Evolutionary conservation across 768 basidiomycete species (phyloP).

Genomic region (Boletus coccyginus): DNA sequence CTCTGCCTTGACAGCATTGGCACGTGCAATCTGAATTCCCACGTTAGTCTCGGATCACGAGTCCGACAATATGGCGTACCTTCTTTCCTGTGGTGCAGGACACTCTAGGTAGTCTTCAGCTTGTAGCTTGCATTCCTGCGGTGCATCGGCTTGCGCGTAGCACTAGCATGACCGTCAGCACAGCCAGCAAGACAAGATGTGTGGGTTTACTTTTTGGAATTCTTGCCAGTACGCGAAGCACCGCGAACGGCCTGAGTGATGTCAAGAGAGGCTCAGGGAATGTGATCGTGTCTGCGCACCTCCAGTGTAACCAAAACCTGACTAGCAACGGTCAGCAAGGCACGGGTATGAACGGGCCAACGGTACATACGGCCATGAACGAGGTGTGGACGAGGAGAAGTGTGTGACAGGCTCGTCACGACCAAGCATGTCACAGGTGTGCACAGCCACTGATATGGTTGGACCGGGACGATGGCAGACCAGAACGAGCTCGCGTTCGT

Average conservation of each 20-base stretch:
- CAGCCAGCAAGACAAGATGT: background rate
- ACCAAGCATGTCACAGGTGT: slow-evolving; percentile 13
- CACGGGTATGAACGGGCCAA: background rate
- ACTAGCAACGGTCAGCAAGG: slow-evolving; percentile 38
- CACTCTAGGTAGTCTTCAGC: slow-evolving; percentile 91
- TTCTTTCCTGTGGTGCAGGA: slow-evolving; percentile 84
- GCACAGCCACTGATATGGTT: slow-evolving; percentile 21
- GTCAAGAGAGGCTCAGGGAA: background rate
- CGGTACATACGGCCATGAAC: slow-evolving; percentile 39
- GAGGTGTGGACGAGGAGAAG: slow-evolving; percentile 1
- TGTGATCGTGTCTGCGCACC: slow-evolving; percentile 36
- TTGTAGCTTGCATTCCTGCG: slow-evolving; percentile 65
- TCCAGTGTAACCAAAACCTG: slow-evolving; percentile 63
- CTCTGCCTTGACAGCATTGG: slow-evolving; percentile 68
- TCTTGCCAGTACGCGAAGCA: slow-evolving; percentile 95
- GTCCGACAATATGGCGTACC: slow-evolving; percentile 36
- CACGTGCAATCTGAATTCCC: slow-evolving; percentile 54
- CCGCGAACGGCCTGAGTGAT: slow-evolving; percentile 63
- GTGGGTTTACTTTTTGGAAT: slow-evolving; percentile 58
- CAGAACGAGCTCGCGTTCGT: slow-evolving; percentile 60
- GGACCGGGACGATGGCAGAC: slow-evolving; percentile 45
- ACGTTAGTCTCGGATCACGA: background rate
- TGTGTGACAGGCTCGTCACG: slow-evolving; percentile 24
- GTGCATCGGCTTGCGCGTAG: slow-evolving; percentile 77
- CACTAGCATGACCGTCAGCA: slow-evolving; percentile 49